Conservation (phyloP, 306 rosid genomes). For the Acacia melanoxylon region DNA sequence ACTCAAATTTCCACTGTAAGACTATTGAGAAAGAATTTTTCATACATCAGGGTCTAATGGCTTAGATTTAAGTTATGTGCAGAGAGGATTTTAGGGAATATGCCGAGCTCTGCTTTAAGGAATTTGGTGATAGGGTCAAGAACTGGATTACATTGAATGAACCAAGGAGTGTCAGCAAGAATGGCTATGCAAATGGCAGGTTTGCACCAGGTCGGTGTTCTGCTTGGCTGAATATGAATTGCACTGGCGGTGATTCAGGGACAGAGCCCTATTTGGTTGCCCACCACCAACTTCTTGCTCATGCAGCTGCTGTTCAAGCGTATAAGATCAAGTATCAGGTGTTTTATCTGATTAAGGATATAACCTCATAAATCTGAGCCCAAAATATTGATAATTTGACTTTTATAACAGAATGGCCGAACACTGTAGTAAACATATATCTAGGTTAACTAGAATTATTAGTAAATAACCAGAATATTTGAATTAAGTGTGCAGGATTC, state of each 20-base stretch:
- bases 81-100: constrained; percentile 40
- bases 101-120: constrained; percentile 41
- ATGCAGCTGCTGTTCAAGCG: constrained; percentile 37
- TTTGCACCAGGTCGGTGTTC: constrained; percentile 46
- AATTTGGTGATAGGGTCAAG: constrained; percentile 48
- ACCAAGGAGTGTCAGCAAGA: constrained; percentile 21
- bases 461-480: neutral
- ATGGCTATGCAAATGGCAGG: constrained; percentile 30
- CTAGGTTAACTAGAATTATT: neutral
- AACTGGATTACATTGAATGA: constrained; percentile 53
- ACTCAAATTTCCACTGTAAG: neutral
- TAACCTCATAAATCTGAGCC: neutral
- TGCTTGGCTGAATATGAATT: constrained; percentile 31
- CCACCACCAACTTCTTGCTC: constrained; percentile 51
- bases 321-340: constrained; percentile 46
- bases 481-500: neutral
- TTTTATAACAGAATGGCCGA: neutral
- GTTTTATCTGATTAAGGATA: neutral
- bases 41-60: neutral
- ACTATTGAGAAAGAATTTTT: neutral
- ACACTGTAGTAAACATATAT: neutral
- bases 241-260: constrained; percentile 41
- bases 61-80: neutral
- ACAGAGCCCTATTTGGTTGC: constrained; percentile 51
- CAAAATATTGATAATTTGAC: neutral